Evolutionary conservation across 176 grass and related monocot species (phyloP).

Genomic region (Lolium rigidum): DNA sequence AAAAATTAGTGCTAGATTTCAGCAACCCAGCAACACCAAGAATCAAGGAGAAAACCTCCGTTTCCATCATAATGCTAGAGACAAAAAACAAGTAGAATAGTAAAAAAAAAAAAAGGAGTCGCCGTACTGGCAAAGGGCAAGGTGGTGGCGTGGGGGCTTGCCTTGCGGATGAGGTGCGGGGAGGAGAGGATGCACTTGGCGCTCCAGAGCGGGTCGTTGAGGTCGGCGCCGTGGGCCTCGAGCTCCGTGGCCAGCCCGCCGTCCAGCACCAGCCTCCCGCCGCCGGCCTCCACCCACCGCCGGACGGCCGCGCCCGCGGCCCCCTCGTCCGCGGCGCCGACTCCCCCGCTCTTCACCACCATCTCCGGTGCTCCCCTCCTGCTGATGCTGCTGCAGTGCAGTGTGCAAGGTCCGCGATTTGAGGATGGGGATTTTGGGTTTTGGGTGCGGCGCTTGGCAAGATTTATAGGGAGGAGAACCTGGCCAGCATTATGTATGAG

Average conservation of each 20-base stretch:
- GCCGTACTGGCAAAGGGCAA: not conserved
- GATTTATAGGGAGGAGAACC: conserved; percentile 33
- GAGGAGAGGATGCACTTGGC: conserved; percentile 88
- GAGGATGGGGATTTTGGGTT: conserved; percentile 17
- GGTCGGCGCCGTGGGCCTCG: conserved; percentile 86
- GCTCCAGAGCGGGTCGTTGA: conserved; percentile 99
- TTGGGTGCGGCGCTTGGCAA: not conserved
- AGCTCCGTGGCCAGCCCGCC: conserved; percentile 97
- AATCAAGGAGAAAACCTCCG: not conserved
- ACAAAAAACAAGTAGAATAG: not conserved
- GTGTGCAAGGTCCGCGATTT: not conserved
- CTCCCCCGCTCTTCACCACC: conserved; percentile 31
- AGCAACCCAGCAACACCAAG: not conserved
- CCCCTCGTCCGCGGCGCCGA: conserved; percentile 20
- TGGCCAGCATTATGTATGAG: not conserved
- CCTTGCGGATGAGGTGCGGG: conserved; percentile 87
- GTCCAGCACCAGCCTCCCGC: conserved; percentile 75
- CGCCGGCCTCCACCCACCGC: conserved; percentile 53
- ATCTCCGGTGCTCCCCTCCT: not conserved
- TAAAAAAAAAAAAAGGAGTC: not conserved
- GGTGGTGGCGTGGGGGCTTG: not conserved
- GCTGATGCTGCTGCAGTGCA: not conserved
- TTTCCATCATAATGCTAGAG: not conserved
- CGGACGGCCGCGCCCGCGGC: conserved; percentile 49
- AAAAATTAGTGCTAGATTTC: not conserved